These are phyloP conservation scores for Entomortierella beljakovae DNA, from an alignment of 192 early-diverging fungal genomes.

Conservation along the genomic window DNA sequence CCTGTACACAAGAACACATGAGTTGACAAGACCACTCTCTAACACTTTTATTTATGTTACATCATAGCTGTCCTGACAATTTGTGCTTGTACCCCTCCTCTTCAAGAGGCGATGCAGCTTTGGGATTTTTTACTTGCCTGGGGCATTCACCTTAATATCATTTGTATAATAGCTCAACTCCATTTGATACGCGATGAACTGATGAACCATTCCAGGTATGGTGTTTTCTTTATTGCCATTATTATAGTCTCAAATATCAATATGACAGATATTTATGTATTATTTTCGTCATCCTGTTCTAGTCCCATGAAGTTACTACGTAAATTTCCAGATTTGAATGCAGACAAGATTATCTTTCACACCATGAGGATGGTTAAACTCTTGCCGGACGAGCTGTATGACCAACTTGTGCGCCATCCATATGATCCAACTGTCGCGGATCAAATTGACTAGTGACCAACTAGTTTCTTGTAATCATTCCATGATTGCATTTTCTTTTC, in stretches of 20 bases:
- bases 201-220: slow-evolving; percentile 71
- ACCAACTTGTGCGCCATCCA: slow-evolving; percentile 80
- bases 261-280: not conserved
- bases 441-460: slow-evolving; percentile 39
- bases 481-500: not conserved
- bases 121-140: slow-evolving; percentile 95
- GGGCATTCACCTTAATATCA: slow-evolving; percentile 93
- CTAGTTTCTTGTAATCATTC: not conserved
- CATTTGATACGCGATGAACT: slow-evolving; percentile 81
- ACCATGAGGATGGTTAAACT: slow-evolving; percentile 66
- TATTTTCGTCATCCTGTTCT: slow-evolving; percentile 1
- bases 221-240: not conserved
- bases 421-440: slow-evolving; percentile 71
- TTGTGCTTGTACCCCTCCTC: slow-evolving; percentile 88
- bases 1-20: not conserved
- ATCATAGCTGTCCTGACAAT: slow-evolving; percentile 87
- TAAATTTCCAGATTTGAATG: slow-evolving; percentile 74
- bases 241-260: not conserved
- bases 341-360: slow-evolving; percentile 65
- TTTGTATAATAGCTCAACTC: slow-evolving; percentile 90
- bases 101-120: slow-evolving; percentile 83
- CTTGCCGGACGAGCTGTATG: slow-evolving; percentile 79
- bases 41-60: not conserved
- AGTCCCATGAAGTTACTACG: slow-evolving; percentile 80
- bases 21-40: not conserved